phyloP scores from a whole-genome alignment of 2,329 filamentous ascomycete species.

The Dothidotthia symphoricarpi region DNA sequence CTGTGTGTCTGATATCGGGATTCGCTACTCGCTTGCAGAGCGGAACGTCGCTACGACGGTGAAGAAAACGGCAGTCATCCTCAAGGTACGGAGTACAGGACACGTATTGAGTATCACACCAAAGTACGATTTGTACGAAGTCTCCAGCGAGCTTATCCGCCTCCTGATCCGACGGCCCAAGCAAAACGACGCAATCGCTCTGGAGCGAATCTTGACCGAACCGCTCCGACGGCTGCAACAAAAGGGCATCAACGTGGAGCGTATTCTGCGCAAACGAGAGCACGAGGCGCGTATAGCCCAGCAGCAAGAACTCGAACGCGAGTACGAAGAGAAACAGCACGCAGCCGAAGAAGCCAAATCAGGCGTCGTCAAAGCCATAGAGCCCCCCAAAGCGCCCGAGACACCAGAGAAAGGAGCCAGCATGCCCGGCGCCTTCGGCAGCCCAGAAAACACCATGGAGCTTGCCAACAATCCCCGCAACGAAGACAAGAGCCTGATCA shows the following conservation, averaged over 20 bases:
- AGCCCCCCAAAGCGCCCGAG: conserved; percentile 15
- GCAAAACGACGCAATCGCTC: conserved; percentile 82
- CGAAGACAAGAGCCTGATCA: conserved; percentile 31
- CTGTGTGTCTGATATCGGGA: conserved; percentile 72
- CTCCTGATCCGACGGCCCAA: conserved; percentile 78
- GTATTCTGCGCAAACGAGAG: conserved; percentile 84
- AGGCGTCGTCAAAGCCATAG: conserved; percentile 13
- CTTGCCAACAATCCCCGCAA: conserved; percentile 23
- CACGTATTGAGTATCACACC: conserved; percentile 75
- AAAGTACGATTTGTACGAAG: conserved; percentile 82
- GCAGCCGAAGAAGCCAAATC: conserved; percentile 31
- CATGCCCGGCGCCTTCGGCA: conserved; percentile 41
- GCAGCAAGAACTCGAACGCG: conserved; percentile 68
- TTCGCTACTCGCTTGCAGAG: conserved; percentile 73
- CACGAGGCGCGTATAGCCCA: conserved; percentile 86
- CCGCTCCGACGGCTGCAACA: conserved; percentile 77
- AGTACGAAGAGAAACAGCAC: conserved; percentile 60
- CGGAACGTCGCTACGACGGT: conserved; percentile 54
- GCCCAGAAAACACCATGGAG: conserved; percentile 35
- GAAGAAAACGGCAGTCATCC: conserved; percentile 65
- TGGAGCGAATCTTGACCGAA: conserved; percentile 86
- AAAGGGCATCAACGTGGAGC: conserved; percentile 94
- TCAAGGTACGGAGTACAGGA: conserved; percentile 65
- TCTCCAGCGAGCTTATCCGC: conserved; percentile 82
- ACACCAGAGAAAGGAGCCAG: conserved; percentile 32